These are phyloP conservation scores for Ramularia endophylla DNA, from an alignment of 2,329 filamentous ascomycete genomes.

Conservation along the genomic window DNA sequence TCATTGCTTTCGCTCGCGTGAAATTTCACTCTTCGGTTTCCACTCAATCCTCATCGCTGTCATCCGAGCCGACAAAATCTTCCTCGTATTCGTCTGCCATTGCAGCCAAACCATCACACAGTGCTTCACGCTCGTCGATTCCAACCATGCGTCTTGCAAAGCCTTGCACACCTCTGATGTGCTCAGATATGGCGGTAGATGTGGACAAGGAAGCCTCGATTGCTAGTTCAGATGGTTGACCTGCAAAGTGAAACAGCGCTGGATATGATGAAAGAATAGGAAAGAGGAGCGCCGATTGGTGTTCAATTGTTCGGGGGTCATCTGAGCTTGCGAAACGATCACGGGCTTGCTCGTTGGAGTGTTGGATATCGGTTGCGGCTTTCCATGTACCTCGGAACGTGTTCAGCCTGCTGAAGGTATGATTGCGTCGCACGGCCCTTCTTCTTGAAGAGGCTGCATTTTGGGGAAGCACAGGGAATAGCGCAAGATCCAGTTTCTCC, in stretches of 20 bases:
- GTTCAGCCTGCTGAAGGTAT: constrained; percentile 38
- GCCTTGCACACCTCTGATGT: constrained; percentile 53
- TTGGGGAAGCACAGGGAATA: constrained; percentile 20
- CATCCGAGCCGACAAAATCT: constrained; percentile 67
- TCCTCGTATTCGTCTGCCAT: constrained; percentile 86
- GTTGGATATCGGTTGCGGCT: constrained; percentile 25
- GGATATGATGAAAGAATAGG: constrained; percentile 83
- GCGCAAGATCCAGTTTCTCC: constrained; percentile 22
- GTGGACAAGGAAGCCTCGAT: constrained; percentile 58
- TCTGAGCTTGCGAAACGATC: constrained; percentile 22
- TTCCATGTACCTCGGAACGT: constrained; percentile 36
- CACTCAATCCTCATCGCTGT: constrained; percentile 51
- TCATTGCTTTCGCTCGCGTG: neutral
- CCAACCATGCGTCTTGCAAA: constrained; percentile 55
- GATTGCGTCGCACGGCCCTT: constrained; percentile 15
- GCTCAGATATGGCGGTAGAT: constrained; percentile 64
- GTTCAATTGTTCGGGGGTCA: constrained; percentile 25
- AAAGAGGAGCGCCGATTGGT: constrained; percentile 55
- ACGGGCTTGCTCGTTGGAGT: constrained; percentile 28
- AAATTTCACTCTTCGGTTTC: neutral
- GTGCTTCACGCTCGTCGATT: constrained; percentile 73
- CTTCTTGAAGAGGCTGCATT: constrained; percentile 13
- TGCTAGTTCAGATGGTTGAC: constrained; percentile 38
- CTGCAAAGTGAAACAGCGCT: constrained; percentile 55
- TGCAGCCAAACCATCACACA: constrained; percentile 75